Evolutionary conservation across 1,284 basidiomycete genomes (phyloP).

Genomic region (Mycena sp.): DNA sequence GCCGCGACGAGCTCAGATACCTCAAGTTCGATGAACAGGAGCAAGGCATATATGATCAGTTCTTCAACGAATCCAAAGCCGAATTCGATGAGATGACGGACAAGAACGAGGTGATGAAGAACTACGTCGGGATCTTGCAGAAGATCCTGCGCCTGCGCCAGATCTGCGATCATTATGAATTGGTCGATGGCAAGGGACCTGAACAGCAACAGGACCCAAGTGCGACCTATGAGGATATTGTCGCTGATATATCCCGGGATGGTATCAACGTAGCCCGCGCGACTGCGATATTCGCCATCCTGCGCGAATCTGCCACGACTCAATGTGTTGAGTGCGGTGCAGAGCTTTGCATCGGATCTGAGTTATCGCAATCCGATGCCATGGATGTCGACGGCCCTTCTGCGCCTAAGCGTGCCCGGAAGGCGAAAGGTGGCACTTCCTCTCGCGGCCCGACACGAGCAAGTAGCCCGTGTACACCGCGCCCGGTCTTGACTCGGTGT

Average conservation of each 20-base stretch:
- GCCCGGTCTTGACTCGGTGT: slow-evolving; percentile 87
- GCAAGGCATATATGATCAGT: slow-evolving; percentile 86
- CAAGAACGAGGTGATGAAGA: slow-evolving; percentile 95
- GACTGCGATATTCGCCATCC: slow-evolving; percentile 79
- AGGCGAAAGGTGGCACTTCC: slow-evolving; percentile 56
- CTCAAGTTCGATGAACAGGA: slow-evolving; percentile 90
- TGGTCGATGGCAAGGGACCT: slow-evolving; percentile 83
- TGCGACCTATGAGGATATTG: slow-evolving; percentile 77
- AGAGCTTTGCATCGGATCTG: slow-evolving; percentile 67
- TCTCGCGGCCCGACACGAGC: slow-evolving; percentile 77
- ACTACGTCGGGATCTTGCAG: slow-evolving; percentile 97
- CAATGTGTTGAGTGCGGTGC: slow-evolving; percentile 88
- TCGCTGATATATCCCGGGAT: slow-evolving; percentile 78
- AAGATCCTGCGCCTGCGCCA: slow-evolving; percentile 95
- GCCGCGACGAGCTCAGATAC: slow-evolving; percentile 85
- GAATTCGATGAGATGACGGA: slow-evolving; percentile 89
- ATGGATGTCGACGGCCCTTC: slow-evolving; percentile 60
- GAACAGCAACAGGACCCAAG: slow-evolving; percentile 48
- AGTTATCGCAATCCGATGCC: slow-evolving; percentile 57
- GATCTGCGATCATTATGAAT: slow-evolving; percentile 96
- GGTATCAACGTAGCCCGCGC: slow-evolving; percentile 86
- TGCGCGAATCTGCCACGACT: slow-evolving; percentile 87
- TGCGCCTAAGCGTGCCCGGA: slow-evolving; percentile 69
- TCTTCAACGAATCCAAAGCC: slow-evolving; percentile 89
- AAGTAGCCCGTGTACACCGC: slow-evolving; percentile 68